Evolutionary conservation across 1,284 basidiomycete species (phyloP).

Genomic region (Rhodotorula mucilaginosa): DNA sequence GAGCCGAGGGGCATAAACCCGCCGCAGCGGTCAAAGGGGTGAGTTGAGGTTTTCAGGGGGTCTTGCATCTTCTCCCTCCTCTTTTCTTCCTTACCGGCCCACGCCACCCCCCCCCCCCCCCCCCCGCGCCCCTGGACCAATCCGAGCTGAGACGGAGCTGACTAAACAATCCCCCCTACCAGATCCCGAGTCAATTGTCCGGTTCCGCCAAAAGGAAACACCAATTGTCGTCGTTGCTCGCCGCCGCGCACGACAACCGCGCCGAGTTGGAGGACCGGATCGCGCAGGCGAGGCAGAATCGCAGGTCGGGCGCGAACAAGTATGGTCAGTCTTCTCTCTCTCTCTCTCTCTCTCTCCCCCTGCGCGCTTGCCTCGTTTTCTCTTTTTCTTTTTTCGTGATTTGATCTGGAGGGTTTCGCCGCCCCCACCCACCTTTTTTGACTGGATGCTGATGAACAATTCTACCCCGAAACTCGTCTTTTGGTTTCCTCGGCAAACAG

Average conservation of each 20-base stretch:
- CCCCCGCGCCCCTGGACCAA: too few relatives aligned
- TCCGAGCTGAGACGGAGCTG: too few relatives aligned
- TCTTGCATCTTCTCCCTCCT: not conserved
- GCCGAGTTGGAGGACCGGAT: conserved; percentile 46
- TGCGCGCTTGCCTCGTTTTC: not conserved
- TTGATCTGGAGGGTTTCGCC: not conserved
- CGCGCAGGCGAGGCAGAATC: conserved; percentile 43
- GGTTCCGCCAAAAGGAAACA: conserved; percentile 33
- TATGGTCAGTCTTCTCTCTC: conserved; percentile 35
- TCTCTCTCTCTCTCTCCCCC: too few relatives aligned
- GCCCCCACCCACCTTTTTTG: too few relatives aligned
- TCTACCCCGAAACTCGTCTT: not conserved
- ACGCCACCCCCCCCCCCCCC: too few relatives aligned
- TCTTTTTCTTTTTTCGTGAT: not conserved
- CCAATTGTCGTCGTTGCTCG: conserved; percentile 44
- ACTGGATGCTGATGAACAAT: not conserved
- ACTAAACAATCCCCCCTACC: not conserved
- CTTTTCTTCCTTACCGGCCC: too few relatives aligned
- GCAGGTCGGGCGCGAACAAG: conserved; percentile 44
- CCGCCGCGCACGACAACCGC: conserved; percentile 44
- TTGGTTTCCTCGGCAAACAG: not conserved
- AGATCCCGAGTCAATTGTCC: conserved; percentile 24
- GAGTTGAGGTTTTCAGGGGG: not conserved
- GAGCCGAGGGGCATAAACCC: conserved; percentile 20
- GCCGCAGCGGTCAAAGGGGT: conserved; percentile 21